These are phyloP conservation scores for Daldinia caldariorum DNA, from an alignment of 495 filamentous ascomycete species.

Conservation along the genomic window DNA sequence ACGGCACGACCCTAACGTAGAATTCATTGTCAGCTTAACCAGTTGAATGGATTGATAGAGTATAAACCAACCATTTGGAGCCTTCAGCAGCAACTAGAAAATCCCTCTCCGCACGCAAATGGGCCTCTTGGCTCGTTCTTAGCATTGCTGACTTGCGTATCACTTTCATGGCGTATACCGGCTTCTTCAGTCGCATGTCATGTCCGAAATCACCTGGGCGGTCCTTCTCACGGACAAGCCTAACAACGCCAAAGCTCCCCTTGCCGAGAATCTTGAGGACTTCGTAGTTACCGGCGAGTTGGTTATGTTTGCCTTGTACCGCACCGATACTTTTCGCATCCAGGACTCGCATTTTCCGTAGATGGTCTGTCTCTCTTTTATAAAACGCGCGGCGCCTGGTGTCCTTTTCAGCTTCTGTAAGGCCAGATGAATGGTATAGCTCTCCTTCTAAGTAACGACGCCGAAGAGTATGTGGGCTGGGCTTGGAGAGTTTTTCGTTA, in stretches of 20 bases:
- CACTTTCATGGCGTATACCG: slow-evolving; percentile 94
- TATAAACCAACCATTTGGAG: slow-evolving; percentile 70
- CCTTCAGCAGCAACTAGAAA: slow-evolving; percentile 86
- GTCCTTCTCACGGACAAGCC: slow-evolving; percentile 76
- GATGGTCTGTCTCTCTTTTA: slow-evolving; percentile 74
- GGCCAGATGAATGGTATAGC: slow-evolving; percentile 60
- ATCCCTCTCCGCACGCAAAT: slow-evolving; percentile 89
- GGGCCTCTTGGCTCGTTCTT: slow-evolving; percentile 87
- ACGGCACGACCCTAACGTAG: slow-evolving; percentile 72
- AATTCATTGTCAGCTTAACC: slow-evolving; percentile 2
- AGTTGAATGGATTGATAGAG: background rate
- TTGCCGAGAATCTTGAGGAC: slow-evolving; percentile 87
- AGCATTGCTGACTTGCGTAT: slow-evolving; percentile 94
- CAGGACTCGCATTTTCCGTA: slow-evolving; percentile 76
- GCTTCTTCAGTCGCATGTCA: slow-evolving; percentile 35
- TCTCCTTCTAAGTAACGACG: slow-evolving; percentile 72
- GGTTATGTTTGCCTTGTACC: slow-evolving; percentile 34
- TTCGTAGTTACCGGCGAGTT: slow-evolving; percentile 71
- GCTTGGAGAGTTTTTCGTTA: slow-evolving; percentile 66
- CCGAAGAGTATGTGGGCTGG: slow-evolving; percentile 71
- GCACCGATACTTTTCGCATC: slow-evolving; percentile 65
- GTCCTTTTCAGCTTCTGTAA: slow-evolving; percentile 66
- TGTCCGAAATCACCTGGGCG: slow-evolving; percentile 19
- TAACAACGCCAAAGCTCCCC: slow-evolving; percentile 92
- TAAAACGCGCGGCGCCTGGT: slow-evolving; percentile 67